Evolutionary conservation across 148 eudicot genomes (phyloP).

Genomic region (Vaccinium corymbosum): DNA sequence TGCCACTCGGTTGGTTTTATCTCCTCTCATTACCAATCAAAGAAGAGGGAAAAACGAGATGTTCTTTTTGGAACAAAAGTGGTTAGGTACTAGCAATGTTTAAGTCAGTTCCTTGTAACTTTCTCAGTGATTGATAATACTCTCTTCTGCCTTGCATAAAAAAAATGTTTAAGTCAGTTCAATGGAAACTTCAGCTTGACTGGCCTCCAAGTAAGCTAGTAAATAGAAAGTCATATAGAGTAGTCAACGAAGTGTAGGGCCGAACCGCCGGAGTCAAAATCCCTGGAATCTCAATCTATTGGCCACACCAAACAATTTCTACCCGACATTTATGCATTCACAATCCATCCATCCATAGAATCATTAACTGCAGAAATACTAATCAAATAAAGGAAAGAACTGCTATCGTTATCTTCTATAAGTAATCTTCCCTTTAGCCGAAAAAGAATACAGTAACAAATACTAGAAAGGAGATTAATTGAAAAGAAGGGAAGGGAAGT

Average conservation of each 20-base stretch:
- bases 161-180: too few relatives aligned
- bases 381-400: neutral
- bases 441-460: neutral
- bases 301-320: neutral
- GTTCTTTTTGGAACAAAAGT: neutral
- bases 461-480: neutral
- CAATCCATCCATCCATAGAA: neutral
- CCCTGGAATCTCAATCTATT: neutral
- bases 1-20: neutral
- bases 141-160: too few relatives aligned
- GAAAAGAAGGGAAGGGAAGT: neutral
- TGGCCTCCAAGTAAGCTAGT: neutral
- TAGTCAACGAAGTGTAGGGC: neutral
- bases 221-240: neutral
- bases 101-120: too few relatives aligned
- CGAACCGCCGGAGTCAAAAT: neutral
- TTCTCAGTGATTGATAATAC: too few relatives aligned
- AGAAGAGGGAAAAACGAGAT: neutral
- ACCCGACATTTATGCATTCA: neutral
- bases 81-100: neutral
- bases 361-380: neutral
- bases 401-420: neutral
- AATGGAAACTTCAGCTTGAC: neutral
- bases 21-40: neutral
- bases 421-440: neutral